Conservation (phyloP, 2,329 filamentous ascomycete species). For the Colletotrichum chlorophyti region DNA sequence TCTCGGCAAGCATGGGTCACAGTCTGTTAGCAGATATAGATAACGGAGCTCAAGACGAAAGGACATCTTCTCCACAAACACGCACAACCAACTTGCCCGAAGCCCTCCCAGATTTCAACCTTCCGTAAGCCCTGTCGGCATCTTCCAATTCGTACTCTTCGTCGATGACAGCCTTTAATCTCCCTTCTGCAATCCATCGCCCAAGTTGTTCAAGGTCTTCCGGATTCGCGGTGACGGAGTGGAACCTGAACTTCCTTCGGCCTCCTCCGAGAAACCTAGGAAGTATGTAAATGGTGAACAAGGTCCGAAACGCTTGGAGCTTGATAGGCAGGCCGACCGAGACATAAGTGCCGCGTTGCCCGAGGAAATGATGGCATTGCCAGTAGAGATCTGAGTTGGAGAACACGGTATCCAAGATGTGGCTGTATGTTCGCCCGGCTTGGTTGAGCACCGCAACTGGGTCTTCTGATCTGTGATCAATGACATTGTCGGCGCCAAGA, state of each 20-base stretch:
- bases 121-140: conserved; percentile 60
- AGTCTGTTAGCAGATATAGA: too few species aligned
- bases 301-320: conserved; percentile 30
- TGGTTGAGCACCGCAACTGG: conserved; percentile 27
- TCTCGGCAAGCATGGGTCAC: too few species aligned
- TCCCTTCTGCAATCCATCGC: conserved; percentile 62
- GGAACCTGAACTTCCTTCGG: conserved; percentile 48
- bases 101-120: conserved; percentile 49
- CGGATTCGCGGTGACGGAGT: conserved; percentile 45
- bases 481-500: conserved; percentile 44
- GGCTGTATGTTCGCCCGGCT: conserved; percentile 30
- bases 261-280: conserved; percentile 46
- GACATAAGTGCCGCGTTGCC: conserved; percentile 53
- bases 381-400: conserved; percentile 56
- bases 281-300: conserved; percentile 34
- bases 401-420: conserved; percentile 36
- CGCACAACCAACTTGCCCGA: neutral
- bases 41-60: too few species aligned
- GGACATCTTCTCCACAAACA: neutral
- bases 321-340: conserved; percentile 53
- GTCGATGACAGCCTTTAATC: conserved; percentile 63
- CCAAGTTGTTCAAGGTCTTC: conserved; percentile 58
- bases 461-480: conserved; percentile 40
- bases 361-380: conserved; percentile 55
- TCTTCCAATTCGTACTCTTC: conserved; percentile 62